Evolutionary conservation across 805 yeast genomes (phyloP).

Genomic region (Yueomyces sinensis): DNA sequence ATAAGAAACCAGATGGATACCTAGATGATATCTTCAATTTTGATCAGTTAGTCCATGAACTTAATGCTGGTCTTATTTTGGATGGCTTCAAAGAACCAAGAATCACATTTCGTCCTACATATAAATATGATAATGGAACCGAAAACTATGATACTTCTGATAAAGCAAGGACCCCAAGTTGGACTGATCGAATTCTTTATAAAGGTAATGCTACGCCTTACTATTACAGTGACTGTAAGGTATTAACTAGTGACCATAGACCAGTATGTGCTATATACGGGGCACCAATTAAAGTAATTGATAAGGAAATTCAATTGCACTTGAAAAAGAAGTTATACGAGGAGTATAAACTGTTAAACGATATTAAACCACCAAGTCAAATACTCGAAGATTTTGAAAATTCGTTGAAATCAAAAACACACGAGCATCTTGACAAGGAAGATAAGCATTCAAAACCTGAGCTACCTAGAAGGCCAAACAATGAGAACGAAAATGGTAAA

Average conservation of each 20-base stretch:
- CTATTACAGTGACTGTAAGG: conserved; percentile 52
- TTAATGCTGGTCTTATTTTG: conserved; percentile 59
- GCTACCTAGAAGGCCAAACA: no score
- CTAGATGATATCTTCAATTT: conserved; percentile 37
- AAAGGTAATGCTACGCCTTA: conserved; percentile 49
- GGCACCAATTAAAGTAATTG: conserved; percentile 54
- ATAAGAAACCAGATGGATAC: conserved; percentile 27
- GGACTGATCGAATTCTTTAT: conserved; percentile 85
- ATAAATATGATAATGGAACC: conserved; percentile 82
- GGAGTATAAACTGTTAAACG: no score
- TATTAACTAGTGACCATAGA: conserved; percentile 74
- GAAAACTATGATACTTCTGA: conserved; percentile 76
- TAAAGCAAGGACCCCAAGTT: conserved; percentile 84
- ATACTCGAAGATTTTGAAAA: no score
- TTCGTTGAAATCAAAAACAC: no score
- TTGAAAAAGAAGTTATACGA: conserved; percentile 48
- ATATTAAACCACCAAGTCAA: no score
- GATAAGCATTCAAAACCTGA: neutral
- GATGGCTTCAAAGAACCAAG: conserved; percentile 64
- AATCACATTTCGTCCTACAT: conserved; percentile 75
- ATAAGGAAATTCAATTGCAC: conserved; percentile 43
- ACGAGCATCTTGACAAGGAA: no score
- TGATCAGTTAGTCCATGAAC: conserved; percentile 73
- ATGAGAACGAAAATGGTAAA: no score
- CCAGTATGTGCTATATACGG: conserved; percentile 79